Conservation (phyloP, 78 protist genomes). For the Dictyostelium purpureum region DNA sequence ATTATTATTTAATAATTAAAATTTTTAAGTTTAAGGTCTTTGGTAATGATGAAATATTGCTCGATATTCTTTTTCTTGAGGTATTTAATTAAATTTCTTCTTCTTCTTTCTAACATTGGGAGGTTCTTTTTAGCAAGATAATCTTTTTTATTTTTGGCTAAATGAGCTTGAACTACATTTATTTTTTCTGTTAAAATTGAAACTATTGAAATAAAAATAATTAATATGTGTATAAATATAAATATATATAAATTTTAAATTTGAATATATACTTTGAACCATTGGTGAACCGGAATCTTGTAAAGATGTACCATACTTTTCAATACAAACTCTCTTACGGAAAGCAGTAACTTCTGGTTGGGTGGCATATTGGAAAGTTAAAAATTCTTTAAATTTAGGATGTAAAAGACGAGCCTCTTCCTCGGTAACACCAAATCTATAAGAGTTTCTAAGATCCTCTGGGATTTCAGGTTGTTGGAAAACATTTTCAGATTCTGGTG, state of each 20-base stretch:
- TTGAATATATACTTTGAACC: conserved; percentile 52
- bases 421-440: conserved; percentile 69
- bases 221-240: background rate
- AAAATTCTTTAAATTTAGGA: conserved; percentile 70
- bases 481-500: background rate
- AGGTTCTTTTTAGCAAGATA: conserved; percentile 33
- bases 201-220: background rate
- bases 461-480: conserved; percentile 48
- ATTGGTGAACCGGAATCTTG: conserved; percentile 38
- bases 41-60: conserved; percentile 49
- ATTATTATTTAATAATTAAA: background rate
- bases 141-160: conserved; percentile 53
- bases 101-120: background rate
- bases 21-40: conserved; percentile 53
- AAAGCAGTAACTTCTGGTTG: conserved; percentile 41
- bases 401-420: conserved; percentile 57
- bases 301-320: conserved; percentile 39
- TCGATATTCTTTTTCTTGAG: conserved; percentile 53
- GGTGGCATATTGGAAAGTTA: conserved; percentile 47
- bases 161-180: conserved; percentile 29
- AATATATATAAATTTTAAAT: background rate
- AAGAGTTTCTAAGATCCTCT: conserved; percentile 49
- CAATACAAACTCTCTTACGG: conserved; percentile 40
- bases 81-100: conserved; percentile 54
- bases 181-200: conserved; percentile 63